Conservation (phyloP, 768 basidiomycete species). For the Podaxis sp. region DNA sequence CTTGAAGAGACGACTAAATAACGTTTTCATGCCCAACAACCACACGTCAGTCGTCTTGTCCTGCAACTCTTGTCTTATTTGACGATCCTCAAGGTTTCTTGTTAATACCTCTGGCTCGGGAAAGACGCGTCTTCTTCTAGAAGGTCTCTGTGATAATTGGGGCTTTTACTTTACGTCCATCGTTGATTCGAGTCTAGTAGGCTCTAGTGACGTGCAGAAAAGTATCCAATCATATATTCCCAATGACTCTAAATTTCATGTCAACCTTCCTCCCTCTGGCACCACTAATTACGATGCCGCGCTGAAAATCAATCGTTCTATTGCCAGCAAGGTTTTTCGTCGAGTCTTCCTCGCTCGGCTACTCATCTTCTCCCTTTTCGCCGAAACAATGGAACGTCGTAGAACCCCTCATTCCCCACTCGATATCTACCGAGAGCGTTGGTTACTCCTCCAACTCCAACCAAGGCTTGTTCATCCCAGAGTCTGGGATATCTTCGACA, state of each 20-base stretch:
- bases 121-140: constrained; percentile 39
- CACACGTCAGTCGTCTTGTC: constrained; percentile 29
- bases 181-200: constrained; percentile 38
- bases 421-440: constrained; percentile 26
- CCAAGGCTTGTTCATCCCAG: constrained; percentile 31
- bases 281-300: constrained; percentile 26
- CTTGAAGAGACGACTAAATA: constrained; percentile 28
- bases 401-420: neutral
- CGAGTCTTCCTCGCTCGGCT: constrained; percentile 38
- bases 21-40: constrained; percentile 40
- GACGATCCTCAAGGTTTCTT: constrained; percentile 27
- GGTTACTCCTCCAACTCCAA: constrained; percentile 39
- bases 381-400: constrained; percentile 24
- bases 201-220: constrained; percentile 40
- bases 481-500: constrained; percentile 38
- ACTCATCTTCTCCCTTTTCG: constrained; percentile 34
- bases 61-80: neutral
- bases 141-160: constrained; percentile 41
- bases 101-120: constrained; percentile 47
- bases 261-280: constrained; percentile 26
- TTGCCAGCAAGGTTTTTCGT: constrained; percentile 32
- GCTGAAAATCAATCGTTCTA: constrained; percentile 31
- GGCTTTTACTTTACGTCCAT: constrained; percentile 44
- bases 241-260: constrained; percentile 27
- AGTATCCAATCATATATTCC: constrained; percentile 33